Evolutionary conservation across 2,329 filamentous ascomycete genomes (phyloP).

Genomic region (Penicillium sp.): DNA sequence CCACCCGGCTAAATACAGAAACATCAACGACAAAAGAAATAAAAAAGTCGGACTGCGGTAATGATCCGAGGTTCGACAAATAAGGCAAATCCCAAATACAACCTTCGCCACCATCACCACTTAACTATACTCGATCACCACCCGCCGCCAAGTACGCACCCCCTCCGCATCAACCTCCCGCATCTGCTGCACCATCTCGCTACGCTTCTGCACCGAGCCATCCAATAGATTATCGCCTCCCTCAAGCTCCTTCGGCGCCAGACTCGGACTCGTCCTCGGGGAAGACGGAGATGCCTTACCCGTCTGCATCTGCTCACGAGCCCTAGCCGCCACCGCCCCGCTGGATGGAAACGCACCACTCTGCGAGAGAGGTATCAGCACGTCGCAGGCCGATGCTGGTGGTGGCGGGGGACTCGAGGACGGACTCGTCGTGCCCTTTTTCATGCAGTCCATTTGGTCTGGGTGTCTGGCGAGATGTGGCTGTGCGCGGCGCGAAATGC

Average conservation of each 20-base stretch:
- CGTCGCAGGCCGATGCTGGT: conserved; percentile 18
- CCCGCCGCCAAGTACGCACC: conserved; percentile 35
- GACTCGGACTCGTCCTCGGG: neutral
- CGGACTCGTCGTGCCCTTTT: conserved; percentile 10
- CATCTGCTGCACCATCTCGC: conserved; percentile 35
- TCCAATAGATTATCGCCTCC: neutral
- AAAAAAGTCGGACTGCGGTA: conserved; percentile 1
- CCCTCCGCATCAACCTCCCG: conserved; percentile 33
- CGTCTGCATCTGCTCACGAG: conserved; percentile 11
- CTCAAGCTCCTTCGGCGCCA: conserved; percentile 10
- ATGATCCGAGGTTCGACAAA: neutral
- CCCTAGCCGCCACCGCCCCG: conserved; percentile 22
- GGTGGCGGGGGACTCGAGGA: neutral
- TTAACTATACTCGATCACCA: conserved; percentile 40
- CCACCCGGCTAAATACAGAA: neutral
- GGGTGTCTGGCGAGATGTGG: neutral
- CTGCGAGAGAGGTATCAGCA: conserved; percentile 22
- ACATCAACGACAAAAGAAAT: conserved; percentile 5
- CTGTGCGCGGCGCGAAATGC: neutral
- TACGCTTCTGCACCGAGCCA: conserved; percentile 29
- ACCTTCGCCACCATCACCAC: neutral
- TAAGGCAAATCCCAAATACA: neutral
- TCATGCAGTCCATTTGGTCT: conserved; percentile 9
- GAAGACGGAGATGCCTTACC: conserved; percentile 4
- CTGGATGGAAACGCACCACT: conserved; percentile 21